Evolutionary conservation across 2,329 filamentous ascomycete species (phyloP).

Genomic region (Sphaerulina musiva): DNA sequence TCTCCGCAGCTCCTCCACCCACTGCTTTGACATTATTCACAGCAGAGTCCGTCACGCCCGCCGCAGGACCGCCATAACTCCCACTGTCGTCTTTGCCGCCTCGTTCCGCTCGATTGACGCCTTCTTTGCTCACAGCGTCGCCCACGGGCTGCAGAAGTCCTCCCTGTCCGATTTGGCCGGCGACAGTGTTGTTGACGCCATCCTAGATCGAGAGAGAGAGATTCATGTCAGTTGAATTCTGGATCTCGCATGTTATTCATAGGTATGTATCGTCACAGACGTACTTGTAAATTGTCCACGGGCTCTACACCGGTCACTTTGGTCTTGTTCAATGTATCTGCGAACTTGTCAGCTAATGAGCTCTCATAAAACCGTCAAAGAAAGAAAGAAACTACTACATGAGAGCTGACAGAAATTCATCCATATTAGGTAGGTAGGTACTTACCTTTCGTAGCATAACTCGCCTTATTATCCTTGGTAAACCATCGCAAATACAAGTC

Average conservation of each 20-base stretch:
- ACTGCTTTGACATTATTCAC: slow-evolving; percentile 28
- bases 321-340: slow-evolving; percentile 61
- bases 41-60: slow-evolving; percentile 33
- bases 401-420: too few relatives aligned
- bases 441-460: slow-evolving; percentile 62
- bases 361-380: too few relatives aligned
- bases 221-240: not conserved
- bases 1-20: slow-evolving; percentile 24
- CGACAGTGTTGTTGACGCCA: slow-evolving; percentile 56
- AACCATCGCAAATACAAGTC: slow-evolving; percentile 67
- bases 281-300: slow-evolving; percentile 51
- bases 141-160: slow-evolving; percentile 60
- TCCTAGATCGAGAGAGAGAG: slow-evolving; percentile 43
- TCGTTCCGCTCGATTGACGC: slow-evolving; percentile 58
- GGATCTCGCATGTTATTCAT: too few relatives aligned
- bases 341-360: not conserved
- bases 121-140: slow-evolving; percentile 57
- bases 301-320: slow-evolving; percentile 63
- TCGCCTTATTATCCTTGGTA: slow-evolving; percentile 70
- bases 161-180: slow-evolving; percentile 60
- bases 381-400: too few relatives aligned
- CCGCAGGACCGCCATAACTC: slow-evolving; percentile 39
- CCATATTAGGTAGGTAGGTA: too few relatives aligned
- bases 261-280: not conserved
- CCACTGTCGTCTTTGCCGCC: slow-evolving; percentile 58